Percentiles rank a stretch among this genome's conserved stretches.
These are phyloP conservation scores for Cordyceps cateniannulata DNA, from an alignment of 2,329 filamentous ascomycete genomes.

Conservation along the genomic window DNA sequence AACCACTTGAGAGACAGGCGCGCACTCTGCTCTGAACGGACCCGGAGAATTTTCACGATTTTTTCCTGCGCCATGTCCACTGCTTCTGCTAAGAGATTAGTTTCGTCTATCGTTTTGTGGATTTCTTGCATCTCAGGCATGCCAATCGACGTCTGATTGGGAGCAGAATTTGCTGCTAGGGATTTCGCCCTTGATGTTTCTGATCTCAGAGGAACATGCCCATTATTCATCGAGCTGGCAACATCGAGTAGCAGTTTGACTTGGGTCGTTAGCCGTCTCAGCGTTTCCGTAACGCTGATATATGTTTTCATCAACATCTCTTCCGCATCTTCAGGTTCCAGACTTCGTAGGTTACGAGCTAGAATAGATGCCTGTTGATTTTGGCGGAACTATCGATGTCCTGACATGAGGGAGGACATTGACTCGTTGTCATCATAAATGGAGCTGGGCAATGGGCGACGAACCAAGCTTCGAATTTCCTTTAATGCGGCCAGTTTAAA, in stretches of 20 bases:
- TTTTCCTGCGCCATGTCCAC: conserved; percentile 76
- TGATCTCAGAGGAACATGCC: no score
- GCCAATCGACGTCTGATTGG: neutral
- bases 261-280: conserved; percentile 80
- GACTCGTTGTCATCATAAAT: neutral
- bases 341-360: neutral
- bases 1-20: conserved; percentile 61
- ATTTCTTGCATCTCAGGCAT: neutral
- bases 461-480: neutral
- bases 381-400: neutral
- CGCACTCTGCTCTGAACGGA: conserved; percentile 66
- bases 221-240: conserved; percentile 40
- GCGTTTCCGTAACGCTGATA: conserved; percentile 76
- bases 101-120: neutral
- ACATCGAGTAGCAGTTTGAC: conserved; percentile 83
- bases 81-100: conserved; percentile 49
- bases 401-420: neutral
- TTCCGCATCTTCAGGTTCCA: neutral
- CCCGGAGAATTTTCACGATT: conserved; percentile 67
- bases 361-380: neutral
- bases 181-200: no score
- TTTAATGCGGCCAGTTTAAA: neutral
- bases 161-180: no score
- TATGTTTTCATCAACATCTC: conserved; percentile 59
- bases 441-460: neutral